phyloP scores from a whole-genome alignment of 2,329 filamentous ascomycete species.

The Xylaria sp. region DNA sequence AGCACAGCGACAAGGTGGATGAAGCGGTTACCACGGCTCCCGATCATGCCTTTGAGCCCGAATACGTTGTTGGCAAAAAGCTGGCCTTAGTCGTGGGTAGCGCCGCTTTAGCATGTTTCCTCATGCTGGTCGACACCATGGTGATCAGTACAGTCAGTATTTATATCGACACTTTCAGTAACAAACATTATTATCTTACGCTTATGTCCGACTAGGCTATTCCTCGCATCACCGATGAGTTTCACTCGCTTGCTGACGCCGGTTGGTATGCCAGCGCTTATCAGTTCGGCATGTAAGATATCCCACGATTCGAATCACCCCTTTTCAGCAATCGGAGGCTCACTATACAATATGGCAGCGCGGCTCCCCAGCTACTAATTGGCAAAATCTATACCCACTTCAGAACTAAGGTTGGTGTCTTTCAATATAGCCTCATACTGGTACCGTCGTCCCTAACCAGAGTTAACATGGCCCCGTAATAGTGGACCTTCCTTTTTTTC shows the following conservation, averaged over 20 bases:
- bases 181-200: neutral
- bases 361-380: neutral
- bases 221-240: conserved; percentile 11
- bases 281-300: conserved; percentile 14
- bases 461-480: neutral
- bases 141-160: conserved; percentile 8
- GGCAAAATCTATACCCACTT: conserved; percentile 2
- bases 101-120: neutral
- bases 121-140: neutral
- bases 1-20: neutral
- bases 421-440: neutral
- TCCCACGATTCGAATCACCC: neutral
- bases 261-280: conserved; percentile 19
- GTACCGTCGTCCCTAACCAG: neutral
- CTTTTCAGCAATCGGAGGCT: neutral
- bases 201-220: conserved; percentile 10
- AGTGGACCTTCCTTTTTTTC: conserved; percentile 30
- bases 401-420: neutral
- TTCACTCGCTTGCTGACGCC: conserved; percentile 1
- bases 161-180: neutral
- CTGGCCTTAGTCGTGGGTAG: neutral
- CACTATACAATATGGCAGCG: neutral
- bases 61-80: neutral
- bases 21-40: neutral
- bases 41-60: neutral